Evolutionary conservation across 495 filamentous ascomycete genomes (phyloP).

Genomic region (Corynascus novoguineensis): DNA sequence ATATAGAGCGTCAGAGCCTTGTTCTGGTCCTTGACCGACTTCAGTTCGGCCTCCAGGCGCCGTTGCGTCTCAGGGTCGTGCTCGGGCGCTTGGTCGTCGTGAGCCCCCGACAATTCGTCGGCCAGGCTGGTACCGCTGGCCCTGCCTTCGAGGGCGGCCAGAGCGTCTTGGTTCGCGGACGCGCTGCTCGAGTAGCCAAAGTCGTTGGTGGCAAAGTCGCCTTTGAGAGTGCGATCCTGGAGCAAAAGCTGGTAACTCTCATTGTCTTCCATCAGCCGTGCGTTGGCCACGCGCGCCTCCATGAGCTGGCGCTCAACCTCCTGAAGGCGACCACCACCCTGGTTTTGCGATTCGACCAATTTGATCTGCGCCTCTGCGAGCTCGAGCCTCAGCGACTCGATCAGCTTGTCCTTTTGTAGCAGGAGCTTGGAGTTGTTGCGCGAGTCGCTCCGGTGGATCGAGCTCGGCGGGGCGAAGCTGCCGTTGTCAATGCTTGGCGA

Average conservation of each 20-base stretch:
- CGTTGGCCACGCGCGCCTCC: conserved; percentile 89
- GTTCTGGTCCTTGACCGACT: conserved; percentile 84
- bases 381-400: conserved; percentile 85
- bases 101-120: conserved; percentile 71
- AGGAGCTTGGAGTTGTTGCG: conserved; percentile 81
- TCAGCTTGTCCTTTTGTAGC: conserved; percentile 91
- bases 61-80: conserved; percentile 54
- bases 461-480: conserved; percentile 84
- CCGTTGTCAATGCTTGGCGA: conserved; percentile 54
- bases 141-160: conserved; percentile 52
- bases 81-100: conserved; percentile 50
- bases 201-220: conserved; percentile 82
- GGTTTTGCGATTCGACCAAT: conserved; percentile 88
- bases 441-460: conserved; percentile 72
- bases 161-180: conserved; percentile 49
- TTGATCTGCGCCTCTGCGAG: conserved; percentile 94
- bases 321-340: conserved; percentile 74
- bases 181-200: conserved; percentile 60
- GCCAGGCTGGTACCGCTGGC: conserved; percentile 62
- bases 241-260: conserved; percentile 95
- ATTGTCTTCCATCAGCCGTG: conserved; percentile 94
- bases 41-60: conserved; percentile 72
- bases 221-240: conserved; percentile 87
- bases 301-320: conserved; percentile 84
- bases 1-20: conserved; percentile 96